Evolutionary conservation across 2,329 filamentous ascomycete species (phyloP), one percentile per base, ranked within the genome.

Genomic region (Rutstroemia sp.): DNA sequence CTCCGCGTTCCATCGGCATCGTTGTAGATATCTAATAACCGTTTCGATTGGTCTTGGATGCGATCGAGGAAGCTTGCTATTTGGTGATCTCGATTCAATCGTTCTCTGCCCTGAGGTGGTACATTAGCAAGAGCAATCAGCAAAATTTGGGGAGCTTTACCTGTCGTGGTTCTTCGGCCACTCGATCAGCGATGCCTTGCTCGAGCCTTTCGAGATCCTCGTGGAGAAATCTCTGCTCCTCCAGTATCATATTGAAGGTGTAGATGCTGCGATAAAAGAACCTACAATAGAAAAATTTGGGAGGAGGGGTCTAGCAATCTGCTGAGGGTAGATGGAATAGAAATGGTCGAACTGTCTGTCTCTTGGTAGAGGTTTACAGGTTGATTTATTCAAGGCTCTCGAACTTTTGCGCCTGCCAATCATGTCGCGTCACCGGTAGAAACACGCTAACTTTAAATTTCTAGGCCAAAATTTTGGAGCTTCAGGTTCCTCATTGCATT

Each of bases 151-250:
- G 25, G 17, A 25, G 25, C 44, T 56, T 51, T 76, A 92, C 89
- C 72, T 92, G 88, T 73, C 87, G 89, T 47, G 92, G 92, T 62
- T 97, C 91, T 63, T 96, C 90, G 60, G 84, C 80, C 59, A 95
- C 83, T 67, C 92, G 88, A 74, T 97, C 92, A 54, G 89, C 87
- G 67, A 96, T 87, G 54, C 89, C 94, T 72, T 96, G 90, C 74
- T 99, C 94, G 58, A 99, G 81, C 61, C 94, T 86, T 79, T 99
- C 94, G 51, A 99, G 77, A 73, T 99, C 94, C 81, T 99, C 94
- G 67, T 96, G 92, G 66, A 96, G 83, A 68, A 89, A 91, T 66
- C 94, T 83, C 74, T 97, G 88, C 66, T 97, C 92, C 77, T 99
- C 95, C 61, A 96, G 75, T 64, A 95, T 76, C 91, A 96, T 86